These are phyloP conservation scores for Paecilomyces niveus DNA, from an alignment of 2,329 filamentous ascomycete species.

Conservation along the genomic window DNA sequence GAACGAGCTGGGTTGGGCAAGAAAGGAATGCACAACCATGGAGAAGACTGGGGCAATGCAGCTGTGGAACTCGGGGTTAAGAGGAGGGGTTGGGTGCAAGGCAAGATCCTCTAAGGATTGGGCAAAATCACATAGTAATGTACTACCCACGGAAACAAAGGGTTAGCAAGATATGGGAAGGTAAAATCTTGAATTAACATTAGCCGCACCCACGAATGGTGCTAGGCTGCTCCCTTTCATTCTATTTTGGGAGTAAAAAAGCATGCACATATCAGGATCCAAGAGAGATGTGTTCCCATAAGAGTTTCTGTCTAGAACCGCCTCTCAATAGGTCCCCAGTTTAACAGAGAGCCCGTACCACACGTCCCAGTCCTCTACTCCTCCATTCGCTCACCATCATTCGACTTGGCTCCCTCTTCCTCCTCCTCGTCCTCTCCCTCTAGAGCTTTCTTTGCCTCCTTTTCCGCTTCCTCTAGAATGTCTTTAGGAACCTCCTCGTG, in stretches of 20 bases:
- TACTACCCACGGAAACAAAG: neutral
- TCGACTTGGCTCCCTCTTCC: slow-evolving; percentile 56
- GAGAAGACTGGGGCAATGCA: slow-evolving; percentile 89
- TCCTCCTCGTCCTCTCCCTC: slow-evolving; percentile 80
- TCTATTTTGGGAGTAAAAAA: neutral
- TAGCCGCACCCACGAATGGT: neutral
- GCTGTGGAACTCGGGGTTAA: slow-evolving; percentile 92
- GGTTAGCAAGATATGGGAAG: neutral
- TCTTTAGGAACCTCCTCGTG: slow-evolving; percentile 92
- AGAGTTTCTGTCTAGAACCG: neutral
- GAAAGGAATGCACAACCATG: slow-evolving; percentile 70
- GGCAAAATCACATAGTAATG: neutral
- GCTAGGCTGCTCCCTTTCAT: neutral
- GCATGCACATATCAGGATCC: neutral
- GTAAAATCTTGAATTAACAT: neutral
- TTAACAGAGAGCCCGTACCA: slow-evolving; percentile 5
- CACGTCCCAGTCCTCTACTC: slow-evolving; percentile 49
- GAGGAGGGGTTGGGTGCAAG: slow-evolving; percentile 73
- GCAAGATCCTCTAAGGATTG: slow-evolving; percentile 44
- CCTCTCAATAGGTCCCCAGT: neutral
- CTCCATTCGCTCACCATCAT: slow-evolving; percentile 75
- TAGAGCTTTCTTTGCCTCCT: slow-evolving; percentile 80
- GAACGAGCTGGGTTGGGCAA: slow-evolving; percentile 69
- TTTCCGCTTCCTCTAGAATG: slow-evolving; percentile 84
- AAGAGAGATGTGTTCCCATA: neutral